Evolutionary conservation across 257 asterid species (phyloP).

Genomic region (Solanum pimpinellifolium): DNA sequence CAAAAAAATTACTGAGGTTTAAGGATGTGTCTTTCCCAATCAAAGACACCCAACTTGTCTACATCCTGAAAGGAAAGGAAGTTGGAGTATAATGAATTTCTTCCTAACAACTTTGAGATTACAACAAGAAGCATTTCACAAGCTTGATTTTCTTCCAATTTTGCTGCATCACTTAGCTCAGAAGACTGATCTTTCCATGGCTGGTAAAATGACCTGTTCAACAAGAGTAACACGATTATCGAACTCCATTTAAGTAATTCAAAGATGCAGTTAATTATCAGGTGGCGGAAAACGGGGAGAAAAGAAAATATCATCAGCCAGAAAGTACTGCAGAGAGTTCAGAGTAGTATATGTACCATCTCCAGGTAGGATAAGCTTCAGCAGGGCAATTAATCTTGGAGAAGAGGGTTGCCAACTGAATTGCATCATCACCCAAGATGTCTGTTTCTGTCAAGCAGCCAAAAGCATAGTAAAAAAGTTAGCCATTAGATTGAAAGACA

Average conservation of each 20-base stretch:
- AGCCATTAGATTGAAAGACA: background rate
- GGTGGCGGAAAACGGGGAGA: background rate
- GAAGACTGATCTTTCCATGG: slow-evolving; percentile 56
- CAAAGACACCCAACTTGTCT: slow-evolving; percentile 30
- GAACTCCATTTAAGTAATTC: background rate
- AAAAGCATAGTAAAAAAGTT: background rate
- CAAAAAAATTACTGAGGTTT: slow-evolving; percentile 12
- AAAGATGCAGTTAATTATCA: background rate
- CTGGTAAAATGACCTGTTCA: slow-evolving; percentile 63
- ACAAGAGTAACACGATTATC: background rate
- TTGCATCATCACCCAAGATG: slow-evolving; percentile 10
- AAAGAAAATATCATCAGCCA: background rate
- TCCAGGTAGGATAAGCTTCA: slow-evolving; percentile 78
- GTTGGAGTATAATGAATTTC: slow-evolving; percentile 21
- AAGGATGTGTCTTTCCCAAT: slow-evolving; percentile 48
- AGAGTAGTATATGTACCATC: slow-evolving; percentile 43
- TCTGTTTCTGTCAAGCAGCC: slow-evolving; percentile 26
- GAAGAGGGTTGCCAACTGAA: slow-evolving; percentile 33
- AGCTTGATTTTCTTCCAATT: slow-evolving; percentile 58
- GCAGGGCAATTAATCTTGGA: slow-evolving; percentile 52
- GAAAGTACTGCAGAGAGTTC: background rate
- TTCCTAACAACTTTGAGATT: slow-evolving; percentile 36
- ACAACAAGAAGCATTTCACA: slow-evolving; percentile 50
- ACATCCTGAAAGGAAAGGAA: slow-evolving; percentile 25
- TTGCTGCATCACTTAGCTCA: slow-evolving; percentile 20